phyloP scores from a whole-genome alignment of 2,329 filamentous ascomycete genomes.

The Alternaria gansuensis region DNA sequence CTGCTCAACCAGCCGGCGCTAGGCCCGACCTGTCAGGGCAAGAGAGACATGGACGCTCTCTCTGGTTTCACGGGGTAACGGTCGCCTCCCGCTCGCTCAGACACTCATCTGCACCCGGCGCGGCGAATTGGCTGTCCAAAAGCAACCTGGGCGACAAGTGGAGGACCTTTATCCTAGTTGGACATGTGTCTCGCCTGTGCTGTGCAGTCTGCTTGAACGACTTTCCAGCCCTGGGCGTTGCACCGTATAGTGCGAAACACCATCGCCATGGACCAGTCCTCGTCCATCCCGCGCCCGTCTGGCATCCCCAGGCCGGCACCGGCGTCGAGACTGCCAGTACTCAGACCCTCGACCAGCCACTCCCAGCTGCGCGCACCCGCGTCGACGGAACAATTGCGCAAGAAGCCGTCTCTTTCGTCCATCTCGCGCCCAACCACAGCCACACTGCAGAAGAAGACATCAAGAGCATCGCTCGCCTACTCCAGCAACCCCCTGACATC shows the following conservation, averaged over 20 bases:
- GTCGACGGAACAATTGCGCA: slow-evolving; percentile 55
- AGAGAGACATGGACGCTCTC: slow-evolving; percentile 14
- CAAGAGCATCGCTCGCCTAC: slow-evolving; percentile 40
- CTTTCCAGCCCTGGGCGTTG: slow-evolving; percentile 12
- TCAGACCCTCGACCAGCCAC: slow-evolving; percentile 48
- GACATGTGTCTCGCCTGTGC: slow-evolving; percentile 16
- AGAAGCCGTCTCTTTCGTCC: slow-evolving; percentile 44
- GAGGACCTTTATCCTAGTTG: slow-evolving; percentile 19
- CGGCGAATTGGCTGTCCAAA: slow-evolving; percentile 16
- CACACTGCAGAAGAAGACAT: slow-evolving; percentile 46
- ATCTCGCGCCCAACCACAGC: slow-evolving; percentile 29
- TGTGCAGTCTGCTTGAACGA: slow-evolving; percentile 14
- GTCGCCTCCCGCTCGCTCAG: slow-evolving; percentile 23
- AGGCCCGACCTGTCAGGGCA: slow-evolving; percentile 10
- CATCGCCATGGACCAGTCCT: slow-evolving; percentile 50
- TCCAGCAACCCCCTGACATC: slow-evolving; percentile 31
- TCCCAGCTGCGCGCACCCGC: slow-evolving; percentile 57
- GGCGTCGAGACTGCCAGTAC: slow-evolving; percentile 63
- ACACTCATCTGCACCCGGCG: slow-evolving; percentile 22
- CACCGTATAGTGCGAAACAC: slow-evolving; percentile 27
- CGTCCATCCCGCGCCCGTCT: slow-evolving; percentile 43
- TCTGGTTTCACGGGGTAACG: slow-evolving; percentile 28
- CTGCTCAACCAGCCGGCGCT: slow-evolving; percentile 16
- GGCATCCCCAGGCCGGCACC: slow-evolving; percentile 59
- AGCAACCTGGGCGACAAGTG: slow-evolving; percentile 17